Evolutionary conservation across 495 filamentous ascomycete genomes (phyloP), one percentile per base, ranked within the genome.

Genomic region (Trichoderma parareesei): DNA sequence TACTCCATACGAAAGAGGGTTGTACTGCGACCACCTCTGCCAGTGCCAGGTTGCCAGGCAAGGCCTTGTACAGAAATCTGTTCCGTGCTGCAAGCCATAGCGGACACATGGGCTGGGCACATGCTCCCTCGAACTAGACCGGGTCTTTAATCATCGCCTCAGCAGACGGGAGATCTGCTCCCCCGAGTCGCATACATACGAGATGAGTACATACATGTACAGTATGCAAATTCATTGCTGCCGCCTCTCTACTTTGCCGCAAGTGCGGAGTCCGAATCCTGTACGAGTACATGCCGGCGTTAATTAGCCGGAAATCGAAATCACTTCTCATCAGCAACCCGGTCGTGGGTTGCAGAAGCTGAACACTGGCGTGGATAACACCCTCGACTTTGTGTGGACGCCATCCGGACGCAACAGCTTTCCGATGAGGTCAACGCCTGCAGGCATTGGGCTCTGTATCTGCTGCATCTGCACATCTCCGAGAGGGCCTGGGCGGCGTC

Each of bases 131-230:
- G 53, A 10, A 35, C 53, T 57, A 37, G 27, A 27, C 53, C 53
- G 18, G 27, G 53, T 37, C 53, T 57, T 57, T 57, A 57, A 57
- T 11, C 53, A 57, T 57, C 8, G 53, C 53, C 27, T 37, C 53
- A 57, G 53, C 53, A 57, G 53, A 27, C 53, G 53, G 53, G 27
- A 49, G 46, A 57, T 57, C 53, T 57, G 33, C 53, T 27, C 53
- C 42, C 27, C 53, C 27, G 53, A 57, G 53, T 37, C 20, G 33
- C 53, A 57, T 37, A 57, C 6, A 33, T 20, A 57, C 37, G 53
- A 13, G 33, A 37, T 27, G 27, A 27, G 27, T 37, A 57, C 6
- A 27, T 27, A 57, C 37, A 27, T 3, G 33, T 13, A 16, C 35
- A 37, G 10, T 37, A 11, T 57, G 53, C 53, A 33, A 27, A 57